phyloP scores from a whole-genome alignment of 176 grass and related monocot genomes.

The Bothriochloa decipiens region DNA sequence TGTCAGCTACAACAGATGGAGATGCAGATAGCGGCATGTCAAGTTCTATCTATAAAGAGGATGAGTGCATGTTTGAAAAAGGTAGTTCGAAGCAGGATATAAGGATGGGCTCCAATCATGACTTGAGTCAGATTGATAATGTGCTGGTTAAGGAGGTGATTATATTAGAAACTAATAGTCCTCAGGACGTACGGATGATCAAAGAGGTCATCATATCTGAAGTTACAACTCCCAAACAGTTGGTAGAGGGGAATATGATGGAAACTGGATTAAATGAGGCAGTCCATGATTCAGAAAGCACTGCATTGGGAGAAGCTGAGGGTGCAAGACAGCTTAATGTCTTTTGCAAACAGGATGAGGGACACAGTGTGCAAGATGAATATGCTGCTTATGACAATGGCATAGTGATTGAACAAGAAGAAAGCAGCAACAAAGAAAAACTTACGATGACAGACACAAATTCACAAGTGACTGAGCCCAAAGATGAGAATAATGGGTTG shows the following conservation, averaged over 20 bases:
- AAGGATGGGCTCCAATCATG: background rate
- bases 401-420: slow-evolving; percentile 31
- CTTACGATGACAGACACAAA: slow-evolving; percentile 12
- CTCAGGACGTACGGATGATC: slow-evolving; percentile 51
- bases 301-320: slow-evolving; percentile 2
- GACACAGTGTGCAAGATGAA: slow-evolving; percentile 32
- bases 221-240: slow-evolving; percentile 48
- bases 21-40: slow-evolving; percentile 20
- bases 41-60: slow-evolving; percentile 31
- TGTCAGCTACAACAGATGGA: slow-evolving; percentile 9
- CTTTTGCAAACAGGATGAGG: slow-evolving; percentile 29
- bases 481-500: slow-evolving; percentile 29
- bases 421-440: slow-evolving; percentile 7
- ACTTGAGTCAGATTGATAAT: slow-evolving; percentile 42
- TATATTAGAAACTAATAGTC: slow-evolving; percentile 54
- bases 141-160: slow-evolving; percentile 56
- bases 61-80: slow-evolving; percentile 25
- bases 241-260: slow-evolving; percentile 22
- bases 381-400: slow-evolving; percentile 35
- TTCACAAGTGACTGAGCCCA: slow-evolving; percentile 16
- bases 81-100: slow-evolving; percentile 34
- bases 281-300: slow-evolving; percentile 38
- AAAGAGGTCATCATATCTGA: slow-evolving; percentile 64
- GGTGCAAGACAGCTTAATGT: slow-evolving; percentile 14
- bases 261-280: slow-evolving; percentile 38